Percentiles rank a stretch among this genome's conserved stretches.
phyloP scores from a whole-genome alignment of 2,329 filamentous ascomycete species.

The Hymenoscyphus linearis region DNA sequence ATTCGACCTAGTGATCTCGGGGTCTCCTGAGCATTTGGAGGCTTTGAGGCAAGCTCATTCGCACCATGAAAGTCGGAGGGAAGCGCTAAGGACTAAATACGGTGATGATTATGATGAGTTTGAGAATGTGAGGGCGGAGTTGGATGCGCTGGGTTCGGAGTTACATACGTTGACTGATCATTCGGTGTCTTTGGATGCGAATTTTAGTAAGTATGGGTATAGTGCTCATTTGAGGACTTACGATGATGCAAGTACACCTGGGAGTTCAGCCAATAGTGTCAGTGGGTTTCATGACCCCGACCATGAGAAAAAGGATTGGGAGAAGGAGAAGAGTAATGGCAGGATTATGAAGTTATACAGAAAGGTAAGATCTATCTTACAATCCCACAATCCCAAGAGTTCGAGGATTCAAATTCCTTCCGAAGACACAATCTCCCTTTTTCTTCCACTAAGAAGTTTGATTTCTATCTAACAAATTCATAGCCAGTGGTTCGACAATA shows the following conservation, averaged over 20 bases:
- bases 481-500: slow-evolving; percentile 57
- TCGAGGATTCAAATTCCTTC: background rate
- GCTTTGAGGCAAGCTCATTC: slow-evolving; percentile 46
- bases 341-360: slow-evolving; percentile 51
- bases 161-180: slow-evolving; percentile 50
- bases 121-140: slow-evolving; percentile 47
- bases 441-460: background rate
- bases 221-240: slow-evolving; percentile 50
- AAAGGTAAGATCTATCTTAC: slow-evolving; percentile 27
- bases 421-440: slow-evolving; percentile 4
- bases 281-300: slow-evolving; percentile 23
- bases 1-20: slow-evolving; percentile 54
- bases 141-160: slow-evolving; percentile 47
- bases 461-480: background rate
- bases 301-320: slow-evolving; percentile 36
- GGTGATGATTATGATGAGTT: slow-evolving; percentile 50
- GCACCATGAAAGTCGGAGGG: slow-evolving; percentile 46
- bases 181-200: slow-evolving; percentile 51
- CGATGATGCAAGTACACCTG: slow-evolving; percentile 26
- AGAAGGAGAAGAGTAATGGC: slow-evolving; percentile 33
- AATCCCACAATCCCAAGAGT: background rate
- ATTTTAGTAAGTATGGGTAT: slow-evolving; percentile 60
- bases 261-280: slow-evolving; percentile 19
- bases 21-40: slow-evolving; percentile 42
- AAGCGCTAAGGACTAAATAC: slow-evolving; percentile 43